Percentiles rank a stretch among this genome's conserved stretches.
These are phyloP conservation scores for Ceratocystis albifundus DNA, from an alignment of 2,329 filamentous ascomycete species.

Conservation along the genomic window DNA sequence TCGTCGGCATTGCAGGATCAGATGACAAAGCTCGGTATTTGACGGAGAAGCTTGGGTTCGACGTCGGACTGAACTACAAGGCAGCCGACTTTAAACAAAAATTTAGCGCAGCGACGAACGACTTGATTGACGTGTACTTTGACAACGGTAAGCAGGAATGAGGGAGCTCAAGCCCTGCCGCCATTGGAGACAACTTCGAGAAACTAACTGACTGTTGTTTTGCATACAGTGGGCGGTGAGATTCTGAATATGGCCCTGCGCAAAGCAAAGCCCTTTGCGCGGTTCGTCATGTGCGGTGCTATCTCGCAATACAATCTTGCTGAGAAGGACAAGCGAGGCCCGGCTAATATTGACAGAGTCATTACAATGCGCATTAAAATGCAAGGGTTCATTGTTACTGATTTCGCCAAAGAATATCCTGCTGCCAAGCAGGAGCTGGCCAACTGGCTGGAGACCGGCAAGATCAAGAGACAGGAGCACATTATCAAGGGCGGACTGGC, in stretches of 20 bases:
- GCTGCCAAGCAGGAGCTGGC: conserved; percentile 49
- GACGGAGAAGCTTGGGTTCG: conserved; percentile 52
- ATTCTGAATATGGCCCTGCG: conserved; percentile 55
- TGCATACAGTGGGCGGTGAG: conserved; percentile 47
- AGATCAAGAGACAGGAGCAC: conserved; percentile 59
- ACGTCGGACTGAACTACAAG: conserved; percentile 60
- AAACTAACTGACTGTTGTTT: conserved; percentile 9
- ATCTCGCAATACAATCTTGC: conserved; percentile 58
- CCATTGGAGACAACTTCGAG: conserved; percentile 14
- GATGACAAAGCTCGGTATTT: conserved; percentile 58
- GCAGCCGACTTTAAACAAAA: conserved; percentile 47
- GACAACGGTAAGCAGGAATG: conserved; percentile 43
- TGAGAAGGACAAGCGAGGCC: conserved; percentile 39
- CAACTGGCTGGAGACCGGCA: conserved; percentile 59
- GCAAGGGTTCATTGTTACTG: conserved; percentile 64
- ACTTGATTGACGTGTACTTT: conserved; percentile 58
- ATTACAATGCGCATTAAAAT: conserved; percentile 47
- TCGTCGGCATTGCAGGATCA: conserved; percentile 55
- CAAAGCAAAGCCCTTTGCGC: conserved; percentile 49
- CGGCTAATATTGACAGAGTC: conserved; percentile 43
- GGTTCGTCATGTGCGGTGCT: conserved; percentile 60
- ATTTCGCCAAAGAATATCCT: conserved; percentile 48
- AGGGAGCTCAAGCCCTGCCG: not conserved
- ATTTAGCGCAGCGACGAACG: conserved; percentile 47
- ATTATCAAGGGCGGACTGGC: conserved; percentile 57